Base-by-base conservation (phyloP, 2,329 filamentous ascomycete genomes). In the Fusarium sacchari region DNA sequence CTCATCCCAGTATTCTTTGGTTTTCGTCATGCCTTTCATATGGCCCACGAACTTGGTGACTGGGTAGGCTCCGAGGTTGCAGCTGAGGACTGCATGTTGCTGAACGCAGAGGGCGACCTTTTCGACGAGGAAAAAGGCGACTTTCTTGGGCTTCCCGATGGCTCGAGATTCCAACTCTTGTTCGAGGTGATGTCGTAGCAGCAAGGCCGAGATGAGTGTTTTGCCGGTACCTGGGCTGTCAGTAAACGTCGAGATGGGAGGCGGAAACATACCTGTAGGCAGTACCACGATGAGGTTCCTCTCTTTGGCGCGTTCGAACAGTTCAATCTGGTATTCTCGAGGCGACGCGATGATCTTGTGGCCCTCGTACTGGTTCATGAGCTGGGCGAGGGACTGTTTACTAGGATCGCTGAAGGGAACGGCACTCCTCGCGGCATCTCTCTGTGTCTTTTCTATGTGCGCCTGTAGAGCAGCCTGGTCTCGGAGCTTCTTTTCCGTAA, bases 201-300 rank as follows among this genome's bases (percentile, higher is more conserved):
- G 86, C 6, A 98, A 87, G 2, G 94, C 95, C 0, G 96, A 95
- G 76, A 99, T 98, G n/a, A 98, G 86, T 0, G 96, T 99, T 83
- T 99, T 99, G 6, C 96, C 96, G 7, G 94, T 95, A 18, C 96
- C 93, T 92, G 66, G 3, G 22, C n/a, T 57, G 26, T 75, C 32
- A 72, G 60, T 13, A 22, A 36, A 12, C 11, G 2, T 4, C n/a
- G 15, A 15, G 10, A 28, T 11, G 7, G 2, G 5, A 5, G 11
- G 6, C 15, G 22, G 12, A 14, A 57, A 77, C 56, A 58, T 80
- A 91, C 91, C 94, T n/a, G 96, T 98, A 78, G 97, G 95, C 3
- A 98, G 87, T 2, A 99, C 96, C 2, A 96, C 95, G 75, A 99
- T 97, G 13, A 92, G 93, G 79, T 99, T 99, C 75, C 92, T 89